Conservation (phyloP, 306 rosid genomes). For the Casuarina equisetifolia region DNA sequence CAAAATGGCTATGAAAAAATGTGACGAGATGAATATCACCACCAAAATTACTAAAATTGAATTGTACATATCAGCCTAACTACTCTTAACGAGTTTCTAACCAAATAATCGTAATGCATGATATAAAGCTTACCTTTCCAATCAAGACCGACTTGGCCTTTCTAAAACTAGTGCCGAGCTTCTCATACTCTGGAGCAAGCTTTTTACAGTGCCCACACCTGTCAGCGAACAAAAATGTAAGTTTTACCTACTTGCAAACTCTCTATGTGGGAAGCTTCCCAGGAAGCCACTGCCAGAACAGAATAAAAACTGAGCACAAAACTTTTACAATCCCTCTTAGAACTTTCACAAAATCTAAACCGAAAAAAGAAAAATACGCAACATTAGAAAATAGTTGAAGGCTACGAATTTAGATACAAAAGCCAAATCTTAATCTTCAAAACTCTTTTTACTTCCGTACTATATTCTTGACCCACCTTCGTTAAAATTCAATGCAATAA, state of each 20-base stretch:
- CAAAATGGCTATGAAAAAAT: background rate
- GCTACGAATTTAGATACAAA: background rate
- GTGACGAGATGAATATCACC: background rate
- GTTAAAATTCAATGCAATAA: background rate
- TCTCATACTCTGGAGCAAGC: conserved; percentile 97
- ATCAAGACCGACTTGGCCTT: conserved; percentile 79
- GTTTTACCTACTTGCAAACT: background rate
- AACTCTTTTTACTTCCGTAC: background rate
- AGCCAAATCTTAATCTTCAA: background rate
- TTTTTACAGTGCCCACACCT: conserved; percentile 99
- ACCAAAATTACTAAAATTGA: background rate
- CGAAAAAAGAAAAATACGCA: background rate
- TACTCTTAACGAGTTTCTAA: background rate
- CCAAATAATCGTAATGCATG: conserved; percentile 6
- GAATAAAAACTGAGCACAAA: too few species aligned
- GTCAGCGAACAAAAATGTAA: conserved; percentile 8
- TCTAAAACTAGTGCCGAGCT: conserved; percentile 83
- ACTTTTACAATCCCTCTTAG: background rate
- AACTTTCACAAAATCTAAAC: background rate
- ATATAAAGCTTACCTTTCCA: conserved; percentile 63
- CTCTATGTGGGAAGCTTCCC: background rate
- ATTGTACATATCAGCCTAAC: background rate
- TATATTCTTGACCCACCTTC: background rate
- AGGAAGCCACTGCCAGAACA: background rate
- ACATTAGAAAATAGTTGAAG: background rate